Evolutionary conservation across 345 rosid species (phyloP), one percentile per base, ranked within the genome.

Genomic region (Euphorbia lathyris): DNA sequence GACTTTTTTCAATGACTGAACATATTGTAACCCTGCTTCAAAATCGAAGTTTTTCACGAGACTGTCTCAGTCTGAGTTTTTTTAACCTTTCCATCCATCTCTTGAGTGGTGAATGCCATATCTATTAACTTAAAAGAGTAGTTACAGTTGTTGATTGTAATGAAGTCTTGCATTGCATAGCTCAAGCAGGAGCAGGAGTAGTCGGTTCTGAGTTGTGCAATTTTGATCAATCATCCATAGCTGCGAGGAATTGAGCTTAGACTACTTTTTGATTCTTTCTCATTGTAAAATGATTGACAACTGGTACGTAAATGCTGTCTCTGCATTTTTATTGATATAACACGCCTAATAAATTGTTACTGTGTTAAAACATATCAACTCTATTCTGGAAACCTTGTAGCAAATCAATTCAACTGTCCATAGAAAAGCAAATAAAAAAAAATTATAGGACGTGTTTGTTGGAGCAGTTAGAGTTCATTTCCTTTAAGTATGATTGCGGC

Each of bases 21-120:
- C 77, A 76, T 72, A 68, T 56, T 62, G 72, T 57, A 80, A 58
- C 68, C 80, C 69, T 57, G 83, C 82, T 78, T 76, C 78, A 69
- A 74, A 34, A 25, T 69, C 78, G 80, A 67, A 76, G 70, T 73
- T 75, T 57, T 45, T 67, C 63, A 48, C 74, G 62, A 70, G 74
- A 63, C 40, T 32, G 40, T 59, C 74, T 62, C 61, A 25, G 48
- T 71, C 62, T 53, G 12, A 7, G 36, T n/a, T 51, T 38, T 10
- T 14, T 26, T 4, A 5, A 14, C 12, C 3, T 38, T 29, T 43
- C 13, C 17, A 59, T 61, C 66, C 12, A 8, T 25, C 45, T 30
- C 7, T 43, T 58, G 30, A 19, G 32, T 48, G 34, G 42, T 14
- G 12, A 48, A 45, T 59, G 53, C 25, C 32, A 47, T n/a, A n/a